These are phyloP conservation scores for Jackrogersella minutella DNA, from an alignment of 495 filamentous ascomycete species.

Conservation along the genomic window DNA sequence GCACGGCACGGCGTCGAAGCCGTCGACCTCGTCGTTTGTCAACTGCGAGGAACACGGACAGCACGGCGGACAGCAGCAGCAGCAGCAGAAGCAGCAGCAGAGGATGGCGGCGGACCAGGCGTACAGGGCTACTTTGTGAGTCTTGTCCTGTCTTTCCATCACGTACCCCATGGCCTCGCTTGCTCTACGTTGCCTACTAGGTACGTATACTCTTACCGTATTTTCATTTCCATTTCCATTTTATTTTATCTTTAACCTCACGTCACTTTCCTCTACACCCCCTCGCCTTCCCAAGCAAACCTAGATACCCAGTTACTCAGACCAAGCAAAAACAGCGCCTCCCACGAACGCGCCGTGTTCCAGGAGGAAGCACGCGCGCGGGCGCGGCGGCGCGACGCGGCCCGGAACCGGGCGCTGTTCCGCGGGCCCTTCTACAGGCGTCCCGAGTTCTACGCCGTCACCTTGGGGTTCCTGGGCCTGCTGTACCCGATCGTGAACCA, in stretches of 20 bases:
- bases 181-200: too few species aligned
- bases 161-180: too few species aligned
- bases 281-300: neutral
- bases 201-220: too few species aligned
- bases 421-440: constrained; percentile 25
- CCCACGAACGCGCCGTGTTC: constrained; percentile 37
- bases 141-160: neutral
- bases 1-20: neutral
- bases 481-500: constrained; percentile 30
- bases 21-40: constrained; percentile 7
- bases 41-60: neutral
- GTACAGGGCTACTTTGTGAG: constrained; percentile 33
- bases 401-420: constrained; percentile 34
- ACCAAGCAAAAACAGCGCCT: constrained; percentile 26
- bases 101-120: constrained; percentile 28
- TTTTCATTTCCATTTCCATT: too few species aligned
- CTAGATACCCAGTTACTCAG: neutral
- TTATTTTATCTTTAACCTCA: neutral
- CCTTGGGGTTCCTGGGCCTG: constrained; percentile 27
- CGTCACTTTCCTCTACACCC: neutral
- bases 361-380: constrained; percentile 32
- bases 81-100: constrained; percentile 19
- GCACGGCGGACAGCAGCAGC: constrained; percentile 3
- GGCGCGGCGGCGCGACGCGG: constrained; percentile 32
- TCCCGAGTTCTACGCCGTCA: constrained; percentile 34